Percentiles rank a stretch among this genome's conserved stretches.
Conservation (phyloP, 352 stramenopile genomes). For the Phytophthora boehmeriae region DNA sequence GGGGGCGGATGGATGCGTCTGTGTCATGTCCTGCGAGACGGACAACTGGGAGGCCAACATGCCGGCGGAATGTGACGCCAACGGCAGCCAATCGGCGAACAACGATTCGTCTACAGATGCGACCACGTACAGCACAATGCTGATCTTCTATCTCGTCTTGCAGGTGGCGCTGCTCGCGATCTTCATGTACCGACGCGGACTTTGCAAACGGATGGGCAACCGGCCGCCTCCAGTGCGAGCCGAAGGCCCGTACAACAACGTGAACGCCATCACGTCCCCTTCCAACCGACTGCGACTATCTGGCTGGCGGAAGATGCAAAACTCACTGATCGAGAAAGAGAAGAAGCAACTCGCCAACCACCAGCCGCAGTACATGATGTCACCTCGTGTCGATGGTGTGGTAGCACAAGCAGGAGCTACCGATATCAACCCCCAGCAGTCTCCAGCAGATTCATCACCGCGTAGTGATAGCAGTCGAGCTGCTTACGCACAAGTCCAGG, state of each 20-base stretch:
- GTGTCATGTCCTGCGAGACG: slow-evolving; percentile 63
- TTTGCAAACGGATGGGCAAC: slow-evolving; percentile 38
- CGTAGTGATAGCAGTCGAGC: slow-evolving; percentile 20
- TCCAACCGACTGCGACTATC: slow-evolving; percentile 71
- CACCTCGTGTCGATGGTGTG: slow-evolving; percentile 20
- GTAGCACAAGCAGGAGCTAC: background rate
- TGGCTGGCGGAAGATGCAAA: slow-evolving; percentile 61
- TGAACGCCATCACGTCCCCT: slow-evolving; percentile 66
- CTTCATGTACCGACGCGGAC: slow-evolving; percentile 61
- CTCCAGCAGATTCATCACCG: slow-evolving; percentile 6
- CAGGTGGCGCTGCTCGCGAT: slow-evolving; percentile 63
- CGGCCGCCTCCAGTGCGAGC: slow-evolving; percentile 12
- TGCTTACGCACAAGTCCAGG: slow-evolving; percentile 22
- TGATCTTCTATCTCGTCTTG: slow-evolving; percentile 73
- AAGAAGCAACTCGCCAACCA: slow-evolving; percentile 47
- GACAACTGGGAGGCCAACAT: slow-evolving; percentile 59
- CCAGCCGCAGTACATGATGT: slow-evolving; percentile 29
- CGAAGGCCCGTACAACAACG: slow-evolving; percentile 77
- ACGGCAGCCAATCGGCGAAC: slow-evolving; percentile 19
- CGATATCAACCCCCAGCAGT: slow-evolving; percentile 5
- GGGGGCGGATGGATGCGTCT: slow-evolving; percentile 63
- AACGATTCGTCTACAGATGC: slow-evolving; percentile 9
- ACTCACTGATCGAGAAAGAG: slow-evolving; percentile 61
- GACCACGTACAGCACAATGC: slow-evolving; percentile 58
- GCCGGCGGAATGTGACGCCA: slow-evolving; percentile 47